A percentile compares a stretch with the other conserved stretches of the same genome.
Evolutionary conservation across 129 eudicot genomes (phyloP).

Genomic region (Chrysanthemum seticuspe): DNA sequence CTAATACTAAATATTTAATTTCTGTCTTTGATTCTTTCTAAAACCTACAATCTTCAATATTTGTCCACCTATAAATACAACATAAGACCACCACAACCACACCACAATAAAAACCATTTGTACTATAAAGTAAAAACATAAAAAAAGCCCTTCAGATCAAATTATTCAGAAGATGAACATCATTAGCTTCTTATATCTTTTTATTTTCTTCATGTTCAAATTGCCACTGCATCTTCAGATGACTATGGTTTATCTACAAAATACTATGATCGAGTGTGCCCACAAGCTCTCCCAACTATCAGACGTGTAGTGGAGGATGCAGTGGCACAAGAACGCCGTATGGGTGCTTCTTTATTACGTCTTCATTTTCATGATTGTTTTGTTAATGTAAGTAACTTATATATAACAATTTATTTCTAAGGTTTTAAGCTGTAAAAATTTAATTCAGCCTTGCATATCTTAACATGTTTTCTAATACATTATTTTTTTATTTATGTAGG

Average conservation of each 20-base stretch:
- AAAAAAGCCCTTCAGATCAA: background rate
- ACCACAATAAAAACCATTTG: background rate
- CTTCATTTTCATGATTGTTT: slow-evolving; percentile 63
- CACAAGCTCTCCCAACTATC: too few species aligned
- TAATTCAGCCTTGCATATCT: too few species aligned
- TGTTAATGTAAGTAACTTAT: slow-evolving; percentile 29
- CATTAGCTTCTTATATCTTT: background rate
- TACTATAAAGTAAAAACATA: background rate
- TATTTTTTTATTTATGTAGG: too few species aligned
- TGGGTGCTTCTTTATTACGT: slow-evolving; percentile 46
- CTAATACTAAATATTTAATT: background rate
- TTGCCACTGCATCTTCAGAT: too few species aligned
- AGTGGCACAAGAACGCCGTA: too few species aligned
- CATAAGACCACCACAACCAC: background rate
- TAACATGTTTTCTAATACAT: too few species aligned
- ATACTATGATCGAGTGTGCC: too few species aligned
- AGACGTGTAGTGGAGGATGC: too few species aligned
- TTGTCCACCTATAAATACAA: background rate
- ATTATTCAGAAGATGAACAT: background rate
- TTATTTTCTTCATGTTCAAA: background rate
- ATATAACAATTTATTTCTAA: too few species aligned
- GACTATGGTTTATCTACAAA: too few species aligned
- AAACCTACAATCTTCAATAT: too few species aligned
- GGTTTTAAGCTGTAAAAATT: background rate
- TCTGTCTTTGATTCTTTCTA: too few species aligned